Evolutionary conservation across 371 early-diverging fungal genomes (phyloP), one percentile per base, ranked within the genome.

Genomic region (Mortierella sp.): DNA sequence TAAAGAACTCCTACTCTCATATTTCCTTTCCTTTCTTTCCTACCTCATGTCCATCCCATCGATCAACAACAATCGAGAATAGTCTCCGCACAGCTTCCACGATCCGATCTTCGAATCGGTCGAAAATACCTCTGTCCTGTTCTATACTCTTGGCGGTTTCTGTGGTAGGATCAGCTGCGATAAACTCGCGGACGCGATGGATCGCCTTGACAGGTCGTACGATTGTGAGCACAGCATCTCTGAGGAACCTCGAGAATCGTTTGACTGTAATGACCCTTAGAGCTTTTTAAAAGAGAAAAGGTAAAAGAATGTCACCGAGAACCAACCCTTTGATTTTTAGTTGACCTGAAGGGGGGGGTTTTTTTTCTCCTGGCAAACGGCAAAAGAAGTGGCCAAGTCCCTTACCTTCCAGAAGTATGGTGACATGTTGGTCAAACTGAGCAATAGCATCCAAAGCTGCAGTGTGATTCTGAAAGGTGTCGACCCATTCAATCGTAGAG

Each of bases 401-500:
- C 9, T 18, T 67, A 77, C 79, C 79, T 68, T 60, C 14, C 7
- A 77, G 48, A 23, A 77, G n/a, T 19, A 25, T 48, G 48, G 15
- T 43, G 25, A 69, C 69, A 37, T 77, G 72, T 26, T 28, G 55
- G 29, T 77, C 69, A 44, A 77, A 77, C 4, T 72, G 52, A 14
- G 58, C 51, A 48, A 77, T 68, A 56, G 72, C 66, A 11, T 72
- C 57, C 45, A 45, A 18, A 7, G 66, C 53, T n/a, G 46, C 57
- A 1, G 30, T 16, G n/a, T 68, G 72, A 43, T 62, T 58, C 53
- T 62, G 69, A 7, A 77, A 51, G 18, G 62, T 72, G 52, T 77
- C 73, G n/a, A 25, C 57, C 79, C 79, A 77, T 57, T 77, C 70
- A 63, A 77, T 62, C 2, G 72, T 72, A 43, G 72, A 69, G 43